A percentile compares a stretch with the other conserved stretches of the same genome.
These are phyloP conservation scores for Ascosphaera apis DNA, from an alignment of 2,329 filamentous ascomycete species.

Conservation along the genomic window DNA sequence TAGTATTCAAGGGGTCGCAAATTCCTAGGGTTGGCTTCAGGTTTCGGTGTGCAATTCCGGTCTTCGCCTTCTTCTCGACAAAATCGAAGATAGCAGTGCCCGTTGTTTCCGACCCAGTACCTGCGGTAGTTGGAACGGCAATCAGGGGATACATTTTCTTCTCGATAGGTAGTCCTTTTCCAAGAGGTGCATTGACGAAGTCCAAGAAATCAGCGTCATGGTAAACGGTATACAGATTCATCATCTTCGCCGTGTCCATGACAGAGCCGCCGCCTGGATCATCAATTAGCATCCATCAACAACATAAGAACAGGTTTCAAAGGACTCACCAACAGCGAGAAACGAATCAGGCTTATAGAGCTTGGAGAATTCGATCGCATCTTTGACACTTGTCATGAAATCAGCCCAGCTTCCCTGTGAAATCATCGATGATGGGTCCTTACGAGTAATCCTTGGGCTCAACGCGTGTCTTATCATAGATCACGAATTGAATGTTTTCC, in stretches of 20 bases:
- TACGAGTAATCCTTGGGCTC: constrained; percentile 91
- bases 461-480: constrained; percentile 59
- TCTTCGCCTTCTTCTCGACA: constrained; percentile 74
- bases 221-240: constrained; percentile 87
- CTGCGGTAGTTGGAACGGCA: constrained; percentile 65
- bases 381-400: constrained; percentile 39
- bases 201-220: constrained; percentile 87
- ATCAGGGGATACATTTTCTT: constrained; percentile 51
- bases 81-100: constrained; percentile 97
- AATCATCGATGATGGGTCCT: neutral
- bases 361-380: constrained; percentile 72
- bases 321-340: constrained; percentile 49
- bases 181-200: constrained; percentile 89
- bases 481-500: constrained; percentile 57
- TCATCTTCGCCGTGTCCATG: constrained; percentile 94
- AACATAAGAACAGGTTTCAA: neutral
- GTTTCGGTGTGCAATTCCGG: constrained; percentile 82
- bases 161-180: constrained; percentile 56
- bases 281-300: constrained; percentile 3
- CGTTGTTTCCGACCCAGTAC: constrained; percentile 81
- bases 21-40: constrained; percentile 90
- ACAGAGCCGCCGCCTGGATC: constrained; percentile 51
- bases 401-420: too few species aligned
- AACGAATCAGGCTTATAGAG: constrained; percentile 68
- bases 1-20: constrained; percentile 66